These are phyloP conservation scores for Ceratocystis cubensis DNA, from an alignment of 2,329 filamentous ascomycete species.

Conservation along the genomic window DNA sequence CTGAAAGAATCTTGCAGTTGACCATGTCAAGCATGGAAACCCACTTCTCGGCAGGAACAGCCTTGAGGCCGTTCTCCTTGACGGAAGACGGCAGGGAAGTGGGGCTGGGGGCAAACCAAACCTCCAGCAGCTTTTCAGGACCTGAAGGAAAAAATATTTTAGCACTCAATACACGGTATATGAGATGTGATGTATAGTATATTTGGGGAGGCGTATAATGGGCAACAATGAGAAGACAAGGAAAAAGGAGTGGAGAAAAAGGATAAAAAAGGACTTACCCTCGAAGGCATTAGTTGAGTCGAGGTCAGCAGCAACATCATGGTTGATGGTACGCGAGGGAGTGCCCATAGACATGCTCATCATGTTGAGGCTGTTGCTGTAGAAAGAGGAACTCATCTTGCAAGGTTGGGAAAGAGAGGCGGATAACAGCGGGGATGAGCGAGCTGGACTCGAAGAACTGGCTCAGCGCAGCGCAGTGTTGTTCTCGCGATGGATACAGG, in stretches of 20 bases:
- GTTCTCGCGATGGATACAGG: slow-evolving; percentile 17
- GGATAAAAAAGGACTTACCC: slow-evolving; percentile 38
- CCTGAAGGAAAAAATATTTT: slow-evolving; percentile 31
- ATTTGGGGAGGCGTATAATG: background rate
- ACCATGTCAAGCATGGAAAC: slow-evolving; percentile 95
- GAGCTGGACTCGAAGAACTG: background rate
- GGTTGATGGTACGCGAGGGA: slow-evolving; percentile 91
- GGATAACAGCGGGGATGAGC: background rate
- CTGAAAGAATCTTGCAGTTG: slow-evolving; percentile 94
- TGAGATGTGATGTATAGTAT: background rate
- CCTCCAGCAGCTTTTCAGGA: slow-evolving; percentile 93
- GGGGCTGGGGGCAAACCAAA: slow-evolving; percentile 86
- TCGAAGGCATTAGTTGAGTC: slow-evolving; percentile 96
- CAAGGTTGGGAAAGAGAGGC: slow-evolving; percentile 22
- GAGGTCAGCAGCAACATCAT: slow-evolving; percentile 80
- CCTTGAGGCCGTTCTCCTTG: slow-evolving; percentile 68
- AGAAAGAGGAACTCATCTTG: slow-evolving; percentile 21
- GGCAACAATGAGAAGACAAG: too few species aligned
- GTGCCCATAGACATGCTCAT: slow-evolving; percentile 57
- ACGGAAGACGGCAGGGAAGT: slow-evolving; percentile 57
- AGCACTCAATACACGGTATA: background rate
- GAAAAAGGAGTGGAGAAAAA: background rate
- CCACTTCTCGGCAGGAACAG: slow-evolving; percentile 73
- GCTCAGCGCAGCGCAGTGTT: slow-evolving; percentile 6
- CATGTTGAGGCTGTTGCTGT: slow-evolving; percentile 18